phyloP scores from a whole-genome alignment of 441 rosid species.

The Aleurites moluccanus region DNA sequence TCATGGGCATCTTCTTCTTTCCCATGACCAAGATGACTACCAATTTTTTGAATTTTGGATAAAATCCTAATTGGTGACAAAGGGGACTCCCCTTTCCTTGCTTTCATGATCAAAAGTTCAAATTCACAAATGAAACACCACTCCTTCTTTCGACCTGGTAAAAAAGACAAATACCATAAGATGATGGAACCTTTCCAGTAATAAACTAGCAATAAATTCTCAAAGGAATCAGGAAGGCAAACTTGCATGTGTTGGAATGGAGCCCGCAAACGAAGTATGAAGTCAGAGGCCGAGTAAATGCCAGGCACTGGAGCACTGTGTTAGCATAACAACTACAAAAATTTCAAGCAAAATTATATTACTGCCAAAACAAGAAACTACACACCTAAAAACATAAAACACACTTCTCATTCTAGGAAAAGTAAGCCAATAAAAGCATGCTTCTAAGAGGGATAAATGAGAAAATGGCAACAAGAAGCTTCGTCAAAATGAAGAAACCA shows the following conservation, averaged over 20 bases:
- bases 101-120: constrained; percentile 57
- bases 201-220: constrained; percentile 6
- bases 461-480: neutral
- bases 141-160: constrained; percentile 62
- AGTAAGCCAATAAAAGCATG: neutral
- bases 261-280: constrained; percentile 67
- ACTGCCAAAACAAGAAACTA: neutral
- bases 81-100: constrained; percentile 67
- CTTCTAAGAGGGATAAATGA: neutral
- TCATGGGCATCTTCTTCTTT: constrained; percentile 92
- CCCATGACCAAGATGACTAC: constrained; percentile 76
- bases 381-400: constrained; percentile 5
- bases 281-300: constrained; percentile 78
- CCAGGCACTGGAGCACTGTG: constrained; percentile 81
- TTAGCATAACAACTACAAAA: constrained; percentile 85
- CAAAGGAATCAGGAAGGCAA: constrained; percentile 26
- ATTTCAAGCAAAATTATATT: constrained; percentile 22
- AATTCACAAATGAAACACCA: constrained; percentile 92
- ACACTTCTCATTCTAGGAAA: too few species aligned
- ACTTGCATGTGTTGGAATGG: constrained; percentile 73
- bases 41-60: constrained; percentile 68
- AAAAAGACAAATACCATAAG: constrained; percentile 18
- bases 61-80: constrained; percentile 67
- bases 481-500: neutral
- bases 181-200: neutral